These are phyloP conservation scores for Sporothrix mexicana DNA, from an alignment of 2,329 filamentous ascomycete genomes.

Conservation along the genomic window DNA sequence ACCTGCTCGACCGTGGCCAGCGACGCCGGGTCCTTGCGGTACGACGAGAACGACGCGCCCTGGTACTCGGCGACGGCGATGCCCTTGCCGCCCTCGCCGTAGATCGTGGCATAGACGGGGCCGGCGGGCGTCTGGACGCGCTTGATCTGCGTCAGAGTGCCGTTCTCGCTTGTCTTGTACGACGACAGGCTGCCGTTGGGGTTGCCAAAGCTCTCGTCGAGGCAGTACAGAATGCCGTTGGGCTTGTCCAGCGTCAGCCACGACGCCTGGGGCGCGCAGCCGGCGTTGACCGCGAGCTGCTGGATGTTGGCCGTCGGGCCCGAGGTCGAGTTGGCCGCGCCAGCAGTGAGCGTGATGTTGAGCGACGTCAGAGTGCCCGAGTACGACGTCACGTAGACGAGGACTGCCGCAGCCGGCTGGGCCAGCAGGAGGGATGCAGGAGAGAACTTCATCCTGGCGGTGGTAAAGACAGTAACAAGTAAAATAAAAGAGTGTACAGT, in stretches of 20 bases:
- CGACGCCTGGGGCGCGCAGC: constrained; percentile 61
- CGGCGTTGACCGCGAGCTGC: constrained; percentile 50
- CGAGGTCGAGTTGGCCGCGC: constrained; percentile 35
- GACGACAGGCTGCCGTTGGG: constrained; percentile 57
- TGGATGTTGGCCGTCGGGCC: constrained; percentile 46
- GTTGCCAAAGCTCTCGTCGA: constrained; percentile 60
- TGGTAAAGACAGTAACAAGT: neutral
- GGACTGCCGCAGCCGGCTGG: constrained; percentile 46
- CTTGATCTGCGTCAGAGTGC: constrained; percentile 49
- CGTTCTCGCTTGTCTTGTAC: constrained; percentile 48
- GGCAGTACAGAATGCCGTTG: constrained; percentile 61
- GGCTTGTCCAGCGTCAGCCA: constrained; percentile 64
- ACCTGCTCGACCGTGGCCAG: constrained; percentile 48
- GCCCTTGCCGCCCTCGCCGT: constrained; percentile 50
- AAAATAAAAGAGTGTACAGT: neutral
- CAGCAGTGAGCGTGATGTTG: constrained; percentile 46
- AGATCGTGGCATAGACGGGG: constrained; percentile 53
- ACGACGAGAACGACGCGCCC: constrained; percentile 54
- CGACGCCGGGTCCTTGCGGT: constrained; percentile 48
- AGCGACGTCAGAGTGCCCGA: constrained; percentile 56
- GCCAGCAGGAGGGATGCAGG: constrained; percentile 38
- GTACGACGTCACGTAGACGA: constrained; percentile 58
- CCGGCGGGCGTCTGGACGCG: constrained; percentile 47
- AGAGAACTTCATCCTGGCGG: neutral
- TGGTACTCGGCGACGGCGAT: constrained; percentile 56